These are phyloP conservation scores for Boletus patriciae DNA, from an alignment of 768 basidiomycete genomes.

Conservation along the genomic window DNA sequence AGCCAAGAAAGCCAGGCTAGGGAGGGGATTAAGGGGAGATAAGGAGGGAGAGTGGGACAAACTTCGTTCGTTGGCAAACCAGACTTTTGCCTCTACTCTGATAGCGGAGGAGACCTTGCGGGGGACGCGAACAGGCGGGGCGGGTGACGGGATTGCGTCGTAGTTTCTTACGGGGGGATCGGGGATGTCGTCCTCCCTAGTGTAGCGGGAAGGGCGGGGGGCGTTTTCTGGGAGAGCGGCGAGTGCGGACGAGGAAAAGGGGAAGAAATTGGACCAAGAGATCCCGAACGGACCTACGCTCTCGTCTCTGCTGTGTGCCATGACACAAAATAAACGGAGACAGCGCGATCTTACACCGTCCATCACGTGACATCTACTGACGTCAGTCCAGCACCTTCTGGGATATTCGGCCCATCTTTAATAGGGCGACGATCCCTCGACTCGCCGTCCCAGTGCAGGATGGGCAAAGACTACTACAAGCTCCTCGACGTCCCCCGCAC, in stretches of 20 bases:
- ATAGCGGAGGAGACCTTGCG: conserved; percentile 81
- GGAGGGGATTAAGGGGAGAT: conserved; percentile 5
- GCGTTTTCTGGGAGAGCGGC: conserved; percentile 45
- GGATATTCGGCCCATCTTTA: conserved; percentile 19
- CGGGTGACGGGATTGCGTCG: conserved; percentile 64
- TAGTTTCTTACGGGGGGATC: conserved; percentile 68
- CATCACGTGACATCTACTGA: conserved; percentile 21
- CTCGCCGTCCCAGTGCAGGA: background rate
- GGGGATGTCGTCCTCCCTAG: conserved; percentile 76
- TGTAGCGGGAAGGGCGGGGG: conserved; percentile 47
- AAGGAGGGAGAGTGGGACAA: conserved; percentile 19
- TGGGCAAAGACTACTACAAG: conserved; percentile 85
- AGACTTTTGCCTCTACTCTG: conserved; percentile 92
- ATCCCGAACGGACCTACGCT: conserved; percentile 43
- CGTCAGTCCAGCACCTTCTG: conserved; percentile 37
- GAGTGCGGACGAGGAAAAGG: conserved; percentile 69
- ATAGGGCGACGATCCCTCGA: background rate
- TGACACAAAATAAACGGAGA: background rate
- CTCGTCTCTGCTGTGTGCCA: conserved; percentile 19
- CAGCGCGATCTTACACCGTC: too few species aligned
- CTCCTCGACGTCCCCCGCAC: conserved; percentile 69
- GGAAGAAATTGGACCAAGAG: conserved; percentile 64
- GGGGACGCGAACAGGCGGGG: conserved; percentile 63
- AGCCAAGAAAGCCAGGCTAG: conserved; percentile 93
- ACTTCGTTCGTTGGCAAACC: conserved; percentile 98